A percentile compares a stretch with the other conserved stretches of the same genome.
Conservation (phyloP, 768 basidiomycete species). For the Agrocybe praecox region DNA sequence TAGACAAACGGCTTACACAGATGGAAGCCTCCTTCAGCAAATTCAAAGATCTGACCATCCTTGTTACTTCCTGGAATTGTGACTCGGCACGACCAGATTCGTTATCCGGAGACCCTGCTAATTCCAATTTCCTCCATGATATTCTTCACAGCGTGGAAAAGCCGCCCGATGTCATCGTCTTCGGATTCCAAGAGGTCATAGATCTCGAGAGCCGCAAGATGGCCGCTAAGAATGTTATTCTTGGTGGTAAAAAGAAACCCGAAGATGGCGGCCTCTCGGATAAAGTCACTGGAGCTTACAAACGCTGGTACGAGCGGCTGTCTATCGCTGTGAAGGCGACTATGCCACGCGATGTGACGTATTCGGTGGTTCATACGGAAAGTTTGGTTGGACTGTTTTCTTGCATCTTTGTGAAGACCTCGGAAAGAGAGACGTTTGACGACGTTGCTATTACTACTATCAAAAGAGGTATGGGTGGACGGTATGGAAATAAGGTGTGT, state of each 20-base stretch:
- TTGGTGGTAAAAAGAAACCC: conserved; percentile 72
- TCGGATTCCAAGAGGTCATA: conserved; percentile 96
- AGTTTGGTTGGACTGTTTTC: conserved; percentile 90
- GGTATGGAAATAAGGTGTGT: conserved; percentile 93
- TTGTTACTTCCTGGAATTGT: conserved; percentile 92
- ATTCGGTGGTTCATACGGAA: conserved; percentile 81
- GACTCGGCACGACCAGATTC: conserved; percentile 85
- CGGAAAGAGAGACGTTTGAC: conserved; percentile 59
- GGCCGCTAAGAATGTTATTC: conserved; percentile 87
- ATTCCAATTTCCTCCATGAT: conserved; percentile 79
- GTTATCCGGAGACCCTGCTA: conserved; percentile 66
- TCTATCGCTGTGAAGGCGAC: conserved; percentile 69
- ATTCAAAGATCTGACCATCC: conserved; percentile 75
- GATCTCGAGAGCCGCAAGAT: conserved; percentile 93
- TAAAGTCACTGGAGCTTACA: conserved; percentile 86
- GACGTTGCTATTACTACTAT: conserved; percentile 79
- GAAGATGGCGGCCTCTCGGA: conserved; percentile 65
- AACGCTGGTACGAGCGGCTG: conserved; percentile 86
- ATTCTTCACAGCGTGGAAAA: conserved; percentile 68
- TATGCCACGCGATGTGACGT: conserved; percentile 75
- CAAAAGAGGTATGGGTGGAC: conserved; percentile 90
- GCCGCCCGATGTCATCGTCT: conserved; percentile 85
- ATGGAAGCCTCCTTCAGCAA: conserved; percentile 77
- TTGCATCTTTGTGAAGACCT: conserved; percentile 72
- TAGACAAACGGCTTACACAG: conserved; percentile 78